These are phyloP conservation scores for Suhomyces maxii DNA, from an alignment of 1,139 yeast species.

Conservation along the genomic window DNA sequence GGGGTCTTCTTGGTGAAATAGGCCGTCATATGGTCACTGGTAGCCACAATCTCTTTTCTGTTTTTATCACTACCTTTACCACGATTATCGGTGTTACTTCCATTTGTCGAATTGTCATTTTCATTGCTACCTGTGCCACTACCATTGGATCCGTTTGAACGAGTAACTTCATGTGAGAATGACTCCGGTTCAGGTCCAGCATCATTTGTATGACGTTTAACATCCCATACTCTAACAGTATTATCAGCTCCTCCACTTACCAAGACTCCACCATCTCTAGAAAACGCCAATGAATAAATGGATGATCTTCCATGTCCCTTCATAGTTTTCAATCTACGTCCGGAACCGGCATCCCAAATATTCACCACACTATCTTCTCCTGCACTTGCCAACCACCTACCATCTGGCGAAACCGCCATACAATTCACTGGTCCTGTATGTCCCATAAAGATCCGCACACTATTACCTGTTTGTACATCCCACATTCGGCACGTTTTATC, in stretches of 20 bases:
- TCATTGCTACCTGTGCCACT: slow-evolving; percentile 4
- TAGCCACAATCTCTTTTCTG: slow-evolving; percentile 72
- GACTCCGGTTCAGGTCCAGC: slow-evolving; percentile 82
- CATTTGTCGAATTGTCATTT: slow-evolving; percentile 7
- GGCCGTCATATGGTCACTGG: slow-evolving; percentile 89
- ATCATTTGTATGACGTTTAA: slow-evolving; percentile 79
- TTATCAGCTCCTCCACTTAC: slow-evolving; percentile 94
- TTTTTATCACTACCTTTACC: slow-evolving; percentile 33
- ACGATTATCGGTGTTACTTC: slow-evolving; percentile 13
- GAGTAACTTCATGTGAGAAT: slow-evolving; percentile 37
- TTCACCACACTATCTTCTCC: slow-evolving; percentile 90
- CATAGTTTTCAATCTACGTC: slow-evolving; percentile 77
- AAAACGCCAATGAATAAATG: slow-evolving; percentile 81
- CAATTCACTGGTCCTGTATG: slow-evolving; percentile 87
- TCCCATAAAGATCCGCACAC: slow-evolving; percentile 92
- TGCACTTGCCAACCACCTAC: slow-evolving; percentile 93
- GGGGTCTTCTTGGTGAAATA: slow-evolving; percentile 94
- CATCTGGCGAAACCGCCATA: slow-evolving; percentile 92
- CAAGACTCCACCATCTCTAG: slow-evolving; percentile 83
- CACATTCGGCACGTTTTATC: slow-evolving; percentile 98
- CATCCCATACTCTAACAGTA: slow-evolving; percentile 95
- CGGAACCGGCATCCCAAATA: slow-evolving; percentile 94
- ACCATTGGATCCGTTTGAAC: slow-evolving; percentile 19
- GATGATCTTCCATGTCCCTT: slow-evolving; percentile 91
- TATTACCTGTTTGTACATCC: slow-evolving; percentile 88